phyloP scores from a whole-genome alignment of 2,329 filamentous ascomycete genomes.

The Xylariales sp. region DNA sequence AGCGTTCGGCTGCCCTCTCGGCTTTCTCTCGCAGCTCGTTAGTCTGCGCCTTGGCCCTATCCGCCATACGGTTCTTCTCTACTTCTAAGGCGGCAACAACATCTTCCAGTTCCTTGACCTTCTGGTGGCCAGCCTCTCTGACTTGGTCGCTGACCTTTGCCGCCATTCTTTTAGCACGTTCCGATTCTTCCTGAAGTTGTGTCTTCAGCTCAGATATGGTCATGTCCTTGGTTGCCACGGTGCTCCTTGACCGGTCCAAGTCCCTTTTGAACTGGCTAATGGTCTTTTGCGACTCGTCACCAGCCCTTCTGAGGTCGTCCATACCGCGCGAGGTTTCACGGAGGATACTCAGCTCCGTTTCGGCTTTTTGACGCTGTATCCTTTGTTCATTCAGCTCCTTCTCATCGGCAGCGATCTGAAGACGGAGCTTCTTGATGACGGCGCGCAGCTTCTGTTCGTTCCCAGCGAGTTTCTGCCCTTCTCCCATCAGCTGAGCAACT shows the following conservation, averaged over 20 bases:
- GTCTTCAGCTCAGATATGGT: constrained; percentile 64
- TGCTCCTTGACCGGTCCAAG: constrained; percentile 56
- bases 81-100: constrained; percentile 62
- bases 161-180: constrained; percentile 63
- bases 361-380: constrained; percentile 54
- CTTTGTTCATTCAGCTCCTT: constrained; percentile 57
- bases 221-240: constrained; percentile 58
- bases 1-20: constrained; percentile 66
- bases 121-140: constrained; percentile 58
- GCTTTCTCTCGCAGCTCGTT: constrained; percentile 68
- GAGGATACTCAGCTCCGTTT: constrained; percentile 42
- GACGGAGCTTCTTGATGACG: constrained; percentile 75
- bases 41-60: constrained; percentile 62
- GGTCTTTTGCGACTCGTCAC: constrained; percentile 34
- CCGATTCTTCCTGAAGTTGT: constrained; percentile 63
- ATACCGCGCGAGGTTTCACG: constrained; percentile 44
- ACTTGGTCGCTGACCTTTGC: constrained; percentile 63
- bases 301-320: constrained; percentile 51
- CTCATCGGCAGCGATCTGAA: constrained; percentile 61
- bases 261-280: constrained; percentile 25
- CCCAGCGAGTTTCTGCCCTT: constrained; percentile 83
- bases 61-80: constrained; percentile 71
- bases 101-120: constrained; percentile 49
- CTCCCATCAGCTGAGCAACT: constrained; percentile 84
- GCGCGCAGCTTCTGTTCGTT: constrained; percentile 80